Conservation (phyloP, 78 protist species). For the Isochrysis galbana region DNA sequence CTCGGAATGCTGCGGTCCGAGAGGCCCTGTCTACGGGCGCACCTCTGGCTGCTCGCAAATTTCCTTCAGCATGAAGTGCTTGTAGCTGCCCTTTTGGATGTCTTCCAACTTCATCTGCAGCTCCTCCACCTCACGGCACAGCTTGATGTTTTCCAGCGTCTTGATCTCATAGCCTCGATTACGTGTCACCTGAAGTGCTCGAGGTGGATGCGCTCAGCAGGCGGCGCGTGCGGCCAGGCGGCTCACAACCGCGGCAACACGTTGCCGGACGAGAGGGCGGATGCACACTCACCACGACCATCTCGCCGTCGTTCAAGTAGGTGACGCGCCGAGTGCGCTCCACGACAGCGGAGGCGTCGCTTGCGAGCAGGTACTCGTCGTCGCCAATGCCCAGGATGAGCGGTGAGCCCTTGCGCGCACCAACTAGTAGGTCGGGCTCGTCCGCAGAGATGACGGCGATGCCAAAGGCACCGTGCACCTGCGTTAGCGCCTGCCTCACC, state of each 20-base stretch:
- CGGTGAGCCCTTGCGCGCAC: constrained; percentile 75
- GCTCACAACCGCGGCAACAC: background rate
- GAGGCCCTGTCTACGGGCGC: background rate
- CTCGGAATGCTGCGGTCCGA: background rate
- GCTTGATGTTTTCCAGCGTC: background rate
- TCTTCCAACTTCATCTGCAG: constrained; percentile 36
- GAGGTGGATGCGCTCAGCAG: background rate
- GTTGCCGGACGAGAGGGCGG: background rate
- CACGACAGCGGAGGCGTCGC: constrained; percentile 76
- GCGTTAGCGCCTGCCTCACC: constrained; percentile 63
- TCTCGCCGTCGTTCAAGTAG: constrained; percentile 80
- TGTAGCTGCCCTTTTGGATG: constrained; percentile 70
- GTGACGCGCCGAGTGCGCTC: constrained; percentile 73
- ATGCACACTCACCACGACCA: constrained; percentile 25
- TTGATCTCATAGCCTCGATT: background rate
- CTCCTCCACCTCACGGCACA: background rate
- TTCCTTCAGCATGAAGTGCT: constrained; percentile 95
- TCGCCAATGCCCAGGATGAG: constrained; percentile 67
- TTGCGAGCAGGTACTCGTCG: constrained; percentile 58
- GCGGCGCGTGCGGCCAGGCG: constrained; percentile 12
- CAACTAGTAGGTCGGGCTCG: constrained; percentile 60
- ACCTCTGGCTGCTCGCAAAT: constrained; percentile 93
- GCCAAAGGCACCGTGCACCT: constrained; percentile 74
- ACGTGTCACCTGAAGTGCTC: background rate
- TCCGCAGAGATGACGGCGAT: constrained; percentile 57